Evolutionary conservation across 208 protist species (phyloP).

Genomic region (Trypanosoma mega): DNA sequence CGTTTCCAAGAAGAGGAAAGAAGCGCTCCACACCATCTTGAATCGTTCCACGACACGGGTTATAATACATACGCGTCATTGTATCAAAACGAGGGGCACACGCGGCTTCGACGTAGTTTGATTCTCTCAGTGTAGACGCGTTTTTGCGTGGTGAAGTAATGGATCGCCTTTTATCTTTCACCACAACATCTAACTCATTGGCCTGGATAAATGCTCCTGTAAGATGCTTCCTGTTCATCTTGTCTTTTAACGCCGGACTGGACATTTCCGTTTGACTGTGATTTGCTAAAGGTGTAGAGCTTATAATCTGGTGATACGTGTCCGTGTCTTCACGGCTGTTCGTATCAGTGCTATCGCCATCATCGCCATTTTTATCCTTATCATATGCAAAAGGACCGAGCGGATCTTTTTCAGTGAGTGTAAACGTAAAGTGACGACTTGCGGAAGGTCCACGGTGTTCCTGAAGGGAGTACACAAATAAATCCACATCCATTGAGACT

Average conservation of each 20-base stretch:
- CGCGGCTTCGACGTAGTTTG: constrained; percentile 21
- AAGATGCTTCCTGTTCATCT: no score
- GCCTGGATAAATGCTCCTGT: no score
- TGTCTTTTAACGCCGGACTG: no score
- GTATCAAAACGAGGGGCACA: constrained; percentile 40
- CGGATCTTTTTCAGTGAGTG: constrained; percentile 27
- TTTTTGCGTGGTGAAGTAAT: no score
- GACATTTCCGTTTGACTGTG: no score
- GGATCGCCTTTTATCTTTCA: no score
- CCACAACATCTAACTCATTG: no score
- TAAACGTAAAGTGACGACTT: constrained; percentile 15
- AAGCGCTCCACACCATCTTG: constrained; percentile 3
- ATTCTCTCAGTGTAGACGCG: not conserved
- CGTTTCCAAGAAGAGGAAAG: constrained; percentile 57
- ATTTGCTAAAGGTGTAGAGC: no score
- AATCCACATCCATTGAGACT: constrained; percentile 31
- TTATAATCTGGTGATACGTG: not conserved
- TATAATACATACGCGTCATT: constrained; percentile 40
- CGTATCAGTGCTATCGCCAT: not conserved
- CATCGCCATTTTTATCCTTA: constrained; percentile 9
- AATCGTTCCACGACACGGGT: constrained; percentile 30
- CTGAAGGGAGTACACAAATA: constrained; percentile 23
- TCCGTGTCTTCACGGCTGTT: not conserved
- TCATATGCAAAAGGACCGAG: constrained; percentile 33
- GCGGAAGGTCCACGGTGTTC: constrained; percentile 27